Base-by-base conservation (phyloP, 495 filamentous ascomycete genomes). In the Hypoxylon rickii region DNA sequence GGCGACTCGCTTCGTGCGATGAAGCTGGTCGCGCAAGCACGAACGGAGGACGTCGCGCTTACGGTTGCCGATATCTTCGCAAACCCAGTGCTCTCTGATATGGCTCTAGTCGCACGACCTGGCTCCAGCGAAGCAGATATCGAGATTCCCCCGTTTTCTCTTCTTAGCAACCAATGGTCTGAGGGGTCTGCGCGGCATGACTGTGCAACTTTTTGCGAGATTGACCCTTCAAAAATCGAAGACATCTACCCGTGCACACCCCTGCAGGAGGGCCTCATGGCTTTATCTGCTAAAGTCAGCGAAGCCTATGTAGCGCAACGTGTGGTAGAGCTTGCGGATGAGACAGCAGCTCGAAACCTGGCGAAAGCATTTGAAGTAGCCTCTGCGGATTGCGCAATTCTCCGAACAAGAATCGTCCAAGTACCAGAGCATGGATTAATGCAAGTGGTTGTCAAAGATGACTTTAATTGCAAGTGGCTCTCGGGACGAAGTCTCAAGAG, bases 161-260 rank as follows among this genome's bases (percentile, higher is more conserved):
- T 74, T 5, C 59, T 74, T 3, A 34, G 46, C 18, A 12, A 38
- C 0, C 33, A 44, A 21, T 73, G 72, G 72, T 48, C 46, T 1
- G 39, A 61, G 7, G 64, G 65, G 1, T 47, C 41, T 7, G 70
- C 69, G 1, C 44, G 56, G 32, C 26, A 20, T 1, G 69, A 72
- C 5, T 66, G 63, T 15, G 66, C 66, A 15, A 36, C 26, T 15
- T 44, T 70, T 36, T 75, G 73, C 47, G 57, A 33, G 0, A 22
- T 74, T 3, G 64, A 64, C 2, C 39, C 42, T 2, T 57, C 64
- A 6, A 31, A 13, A 0, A 72, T 88, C n/a, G 76, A 81, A 33
- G 84, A 90, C 65, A 66, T 85, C 0, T 90, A 88, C 51, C 86
- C 86, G 5, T 89, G 86, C 72, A 88, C 83, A 3, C 79, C 87